Percentiles rank a stretch among this genome's conserved stretches.
Evolutionary conservation across 2,329 filamentous ascomycete genomes (phyloP).

Genomic region (Knoxdaviesia proteae): DNA sequence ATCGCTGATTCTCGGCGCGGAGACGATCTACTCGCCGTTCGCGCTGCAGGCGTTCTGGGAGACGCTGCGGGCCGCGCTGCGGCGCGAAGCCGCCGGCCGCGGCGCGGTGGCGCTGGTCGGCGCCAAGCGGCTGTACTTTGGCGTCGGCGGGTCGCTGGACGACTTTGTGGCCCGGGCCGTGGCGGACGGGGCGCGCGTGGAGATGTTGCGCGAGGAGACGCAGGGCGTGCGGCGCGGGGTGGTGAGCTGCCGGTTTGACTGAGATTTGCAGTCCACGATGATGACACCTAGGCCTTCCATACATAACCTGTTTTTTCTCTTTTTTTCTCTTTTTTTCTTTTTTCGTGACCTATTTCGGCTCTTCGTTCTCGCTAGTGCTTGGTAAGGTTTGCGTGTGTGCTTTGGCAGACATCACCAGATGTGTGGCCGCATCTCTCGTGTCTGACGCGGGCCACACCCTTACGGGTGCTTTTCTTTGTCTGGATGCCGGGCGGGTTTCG

Average conservation of each 20-base stretch:
- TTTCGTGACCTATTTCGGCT: too few species aligned
- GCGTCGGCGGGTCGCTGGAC: constrained; percentile 63
- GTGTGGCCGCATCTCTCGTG: too few species aligned
- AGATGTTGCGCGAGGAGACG: constrained; percentile 33
- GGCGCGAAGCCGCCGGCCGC: constrained; percentile 14
- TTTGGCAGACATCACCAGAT: too few species aligned
- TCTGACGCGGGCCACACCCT: too few species aligned
- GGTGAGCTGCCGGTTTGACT: constrained; percentile 24
- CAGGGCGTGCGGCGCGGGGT: constrained; percentile 42
- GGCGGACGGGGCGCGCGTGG: constrained; percentile 24
- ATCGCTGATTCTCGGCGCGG: constrained; percentile 47
- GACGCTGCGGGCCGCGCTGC: constrained; percentile 38
- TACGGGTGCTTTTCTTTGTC: too few species aligned
- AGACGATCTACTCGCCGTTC: constrained; percentile 67
- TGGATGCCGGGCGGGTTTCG: too few species aligned
- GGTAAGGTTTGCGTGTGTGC: too few species aligned
- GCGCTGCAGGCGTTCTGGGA: constrained; percentile 49
- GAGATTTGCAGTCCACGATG: background rate
- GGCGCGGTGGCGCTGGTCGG: constrained; percentile 44
- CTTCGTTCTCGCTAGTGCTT: too few species aligned
- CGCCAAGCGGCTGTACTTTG: constrained; percentile 68
- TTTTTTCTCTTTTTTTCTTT: too few species aligned
- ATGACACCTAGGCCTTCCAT: background rate
- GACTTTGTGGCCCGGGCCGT: constrained; percentile 41
- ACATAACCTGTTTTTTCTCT: too few species aligned